Evolutionary conservation across 2,329 filamentous ascomycete genomes (phyloP), one percentile per base, ranked within the genome.

Genomic region (Clonostachys chloroleuca): DNA sequence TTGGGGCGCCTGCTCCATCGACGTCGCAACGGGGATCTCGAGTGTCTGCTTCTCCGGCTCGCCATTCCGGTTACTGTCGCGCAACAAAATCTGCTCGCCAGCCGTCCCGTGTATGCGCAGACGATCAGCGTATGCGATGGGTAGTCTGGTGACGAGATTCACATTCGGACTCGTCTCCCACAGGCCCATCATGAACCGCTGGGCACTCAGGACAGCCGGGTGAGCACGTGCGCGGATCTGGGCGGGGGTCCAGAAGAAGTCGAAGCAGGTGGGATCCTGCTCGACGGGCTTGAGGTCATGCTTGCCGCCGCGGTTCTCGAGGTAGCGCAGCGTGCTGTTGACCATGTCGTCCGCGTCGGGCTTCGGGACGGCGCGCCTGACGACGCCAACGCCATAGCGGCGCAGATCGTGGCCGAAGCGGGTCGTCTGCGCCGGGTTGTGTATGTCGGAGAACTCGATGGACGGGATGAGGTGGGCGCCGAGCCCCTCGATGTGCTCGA

Each of bases 221-320:
- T 89, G 81, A 0, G 81, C 79, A 20, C 85, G 78, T n/a, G 83
- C 81, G 55, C 79, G 76, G 47, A 85, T 76, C 64, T 89, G 85
- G 2, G 83, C 78, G 0, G 83, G 83, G 6, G 84, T 84, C 85
- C 84, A 88, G 67, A 87, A 88, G 56, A 87, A 78, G 63, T 88
- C 84, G 64, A 84, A 87, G 45, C 86, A 87, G 2, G 84, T 81
- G 6, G 84, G 84, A 39, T 84, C 80, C 54, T 64, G 61, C 20
- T 55, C 53, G 12, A 58, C 52, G 6, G 58, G 51, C 35, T 59
- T 62, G 42, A 61, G 54, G 43, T 58, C 54, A 20, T 55, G 56
- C 43, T 58, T 59, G 8, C 24, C 24, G 20, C 52, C 35, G 18
- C 50, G 47, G 12, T 52, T 54, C 17, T 62, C 57, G 40, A 65